Percentiles rank a stretch among this genome's conserved stretches.
Evolutionary conservation across 2,329 filamentous ascomycete species (phyloP).

Genomic region (Venturia pyrina): DNA sequence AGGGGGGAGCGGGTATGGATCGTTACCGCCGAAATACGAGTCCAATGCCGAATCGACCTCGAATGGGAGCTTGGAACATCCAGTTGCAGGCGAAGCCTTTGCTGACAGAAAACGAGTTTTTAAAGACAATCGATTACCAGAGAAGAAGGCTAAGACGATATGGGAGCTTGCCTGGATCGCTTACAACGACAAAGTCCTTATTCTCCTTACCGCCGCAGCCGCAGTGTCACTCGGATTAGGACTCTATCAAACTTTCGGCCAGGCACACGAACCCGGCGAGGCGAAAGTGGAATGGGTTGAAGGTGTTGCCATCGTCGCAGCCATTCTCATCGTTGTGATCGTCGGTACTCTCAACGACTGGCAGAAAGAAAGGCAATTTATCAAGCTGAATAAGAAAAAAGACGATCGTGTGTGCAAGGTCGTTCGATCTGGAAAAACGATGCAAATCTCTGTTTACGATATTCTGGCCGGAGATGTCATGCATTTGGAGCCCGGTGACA

Average conservation of each 20-base stretch:
- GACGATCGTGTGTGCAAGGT: conserved; percentile 66
- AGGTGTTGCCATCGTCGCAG: conserved; percentile 67
- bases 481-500: conserved; percentile 61
- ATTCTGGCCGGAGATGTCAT: conserved; percentile 66
- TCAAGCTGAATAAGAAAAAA: conserved; percentile 71
- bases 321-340: conserved; percentile 64
- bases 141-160: conserved; percentile 59
- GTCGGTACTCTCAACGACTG: conserved; percentile 71
- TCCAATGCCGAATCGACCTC: background rate
- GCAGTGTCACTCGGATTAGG: conserved; percentile 63
- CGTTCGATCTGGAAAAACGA: conserved; percentile 59
- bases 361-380: conserved; percentile 73
- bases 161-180: conserved; percentile 68
- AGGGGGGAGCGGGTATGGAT: background rate
- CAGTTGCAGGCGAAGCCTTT: conserved; percentile 3
- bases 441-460: conserved; percentile 60
- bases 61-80: background rate
- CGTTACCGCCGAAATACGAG: background rate
- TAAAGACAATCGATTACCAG: conserved; percentile 59
- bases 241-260: conserved; percentile 58
- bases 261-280: conserved; percentile 35
- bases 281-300: conserved; percentile 70
- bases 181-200: conserved; percentile 72
- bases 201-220: conserved; percentile 60
- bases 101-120: conserved; percentile 60